Percentiles rank a stretch among this genome's conserved stretches.
These are phyloP conservation scores for Apium graveolens DNA, from an alignment of 129 eudicot genomes.

Conservation along the genomic window DNA sequence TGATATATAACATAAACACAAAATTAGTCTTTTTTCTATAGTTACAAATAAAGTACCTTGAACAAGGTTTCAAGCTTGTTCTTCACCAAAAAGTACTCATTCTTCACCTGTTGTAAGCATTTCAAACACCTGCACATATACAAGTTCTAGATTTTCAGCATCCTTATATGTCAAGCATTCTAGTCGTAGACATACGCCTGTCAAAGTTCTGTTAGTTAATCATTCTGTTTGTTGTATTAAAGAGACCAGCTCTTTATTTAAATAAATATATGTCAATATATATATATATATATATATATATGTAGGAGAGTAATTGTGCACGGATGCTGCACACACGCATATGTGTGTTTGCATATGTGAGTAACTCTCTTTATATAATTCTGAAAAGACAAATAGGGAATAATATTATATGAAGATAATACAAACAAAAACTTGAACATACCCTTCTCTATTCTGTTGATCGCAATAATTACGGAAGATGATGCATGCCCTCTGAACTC, in stretches of 20 bases:
- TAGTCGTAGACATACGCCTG: neutral
- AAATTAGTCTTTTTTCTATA: neutral
- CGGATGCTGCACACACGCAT: neutral
- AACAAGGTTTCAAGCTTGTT: slow-evolving; percentile 19
- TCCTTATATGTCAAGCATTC: neutral
- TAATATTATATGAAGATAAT: neutral
- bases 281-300: neutral
- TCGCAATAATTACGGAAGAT: slow-evolving; percentile 26
- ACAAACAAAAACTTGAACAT: neutral
- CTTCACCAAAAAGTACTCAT: slow-evolving; percentile 23
- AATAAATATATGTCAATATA: neutral
- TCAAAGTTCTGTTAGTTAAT: neutral
- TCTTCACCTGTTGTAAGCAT: slow-evolving; percentile 18
- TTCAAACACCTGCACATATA: slow-evolving; percentile 15
- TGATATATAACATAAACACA: neutral
- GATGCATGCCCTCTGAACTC: slow-evolving; percentile 23
- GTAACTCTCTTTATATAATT: neutral
- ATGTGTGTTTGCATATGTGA: neutral
- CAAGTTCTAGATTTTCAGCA: neutral
- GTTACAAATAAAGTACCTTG: slow-evolving; percentile 2
- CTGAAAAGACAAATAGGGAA: neutral
- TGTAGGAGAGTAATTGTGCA: neutral
- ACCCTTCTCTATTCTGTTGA: slow-evolving; percentile 23
- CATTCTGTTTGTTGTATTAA: neutral
- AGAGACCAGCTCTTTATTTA: neutral